Conservation (phyloP, 148 eudicot species). For the Vaccinium myrtillus region DNA sequence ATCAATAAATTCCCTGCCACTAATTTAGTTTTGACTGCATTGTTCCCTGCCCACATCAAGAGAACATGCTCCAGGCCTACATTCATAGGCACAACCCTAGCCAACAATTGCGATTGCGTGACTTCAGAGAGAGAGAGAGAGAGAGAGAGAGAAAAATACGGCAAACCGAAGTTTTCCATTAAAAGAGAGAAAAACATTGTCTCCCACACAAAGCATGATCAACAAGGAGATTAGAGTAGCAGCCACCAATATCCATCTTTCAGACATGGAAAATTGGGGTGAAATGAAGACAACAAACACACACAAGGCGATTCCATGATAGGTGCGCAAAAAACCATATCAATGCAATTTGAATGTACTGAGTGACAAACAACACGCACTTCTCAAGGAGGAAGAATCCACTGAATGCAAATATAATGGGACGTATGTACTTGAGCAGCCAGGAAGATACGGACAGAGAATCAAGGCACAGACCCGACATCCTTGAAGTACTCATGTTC, state of each 20-base stretch:
- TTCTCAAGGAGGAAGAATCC: slow-evolving; percentile 17
- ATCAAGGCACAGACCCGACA: slow-evolving; percentile 62
- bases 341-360: neutral
- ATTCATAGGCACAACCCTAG: neutral
- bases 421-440: slow-evolving; percentile 25
- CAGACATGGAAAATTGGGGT: neutral
- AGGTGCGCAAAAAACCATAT: slow-evolving; percentile 19
- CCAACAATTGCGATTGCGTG: neutral
- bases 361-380: slow-evolving; percentile 17
- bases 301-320: slow-evolving; percentile 6
- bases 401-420: slow-evolving; percentile 18
- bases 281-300: slow-evolving; percentile 6
- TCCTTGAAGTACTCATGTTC: slow-evolving; percentile 95
- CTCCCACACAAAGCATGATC: slow-evolving; percentile 10
- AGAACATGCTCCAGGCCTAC: no score
- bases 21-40: no score
- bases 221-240: slow-evolving; percentile 3
- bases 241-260: neutral
- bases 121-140: neutral
- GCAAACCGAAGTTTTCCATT: slow-evolving; percentile 10
- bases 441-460: slow-evolving; percentile 9
- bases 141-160: neutral
- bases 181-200: slow-evolving; percentile 4
- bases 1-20: no score
- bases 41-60: no score